These are phyloP conservation scores for Dactylellina drechsleri DNA, from an alignment of 2,329 filamentous ascomycete species.

Conservation along the genomic window DNA sequence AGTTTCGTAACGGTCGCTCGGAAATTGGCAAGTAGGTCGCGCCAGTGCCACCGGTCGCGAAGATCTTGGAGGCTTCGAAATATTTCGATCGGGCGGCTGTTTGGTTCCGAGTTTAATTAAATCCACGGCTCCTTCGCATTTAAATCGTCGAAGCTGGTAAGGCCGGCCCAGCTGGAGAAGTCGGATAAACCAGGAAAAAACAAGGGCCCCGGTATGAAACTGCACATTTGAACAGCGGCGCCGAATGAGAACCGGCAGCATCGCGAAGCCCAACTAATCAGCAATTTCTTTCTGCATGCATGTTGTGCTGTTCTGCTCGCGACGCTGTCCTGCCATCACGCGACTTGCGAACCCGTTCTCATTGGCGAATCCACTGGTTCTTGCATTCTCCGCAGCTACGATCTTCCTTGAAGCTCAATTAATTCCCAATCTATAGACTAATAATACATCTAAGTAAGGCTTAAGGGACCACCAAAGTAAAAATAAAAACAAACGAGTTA, in stretches of 20 bases:
- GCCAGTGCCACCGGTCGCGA: too few species aligned
- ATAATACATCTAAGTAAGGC: too few species aligned
- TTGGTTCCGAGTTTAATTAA: not conserved
- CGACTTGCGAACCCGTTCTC: conserved; percentile 29
- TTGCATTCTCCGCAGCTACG: not conserved
- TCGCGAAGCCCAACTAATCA: too few species aligned
- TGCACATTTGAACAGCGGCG: conserved; percentile 11
- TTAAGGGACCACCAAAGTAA: too few species aligned
- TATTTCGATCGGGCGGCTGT: not conserved
- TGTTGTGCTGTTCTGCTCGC: conserved; percentile 42
- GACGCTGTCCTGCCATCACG: conserved; percentile 39
- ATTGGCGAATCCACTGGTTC: conserved; percentile 17
- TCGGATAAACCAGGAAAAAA: not conserved
- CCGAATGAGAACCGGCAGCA: conserved; percentile 24
- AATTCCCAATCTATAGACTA: not conserved
- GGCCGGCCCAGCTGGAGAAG: too few species aligned
- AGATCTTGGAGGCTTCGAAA: too few species aligned
- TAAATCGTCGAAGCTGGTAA: too few species aligned
- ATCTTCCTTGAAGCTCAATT: conserved; percentile 7
- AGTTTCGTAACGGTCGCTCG: too few species aligned
- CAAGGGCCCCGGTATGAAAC: conserved; percentile 4
- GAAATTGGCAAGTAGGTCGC: too few species aligned
- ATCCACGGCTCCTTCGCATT: too few species aligned
- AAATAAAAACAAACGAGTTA: too few species aligned
- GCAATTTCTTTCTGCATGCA: conserved; percentile 9